Base-by-base conservation (phyloP, 805 yeast species). In the Cyberlindnera subsufficiens region DNA sequence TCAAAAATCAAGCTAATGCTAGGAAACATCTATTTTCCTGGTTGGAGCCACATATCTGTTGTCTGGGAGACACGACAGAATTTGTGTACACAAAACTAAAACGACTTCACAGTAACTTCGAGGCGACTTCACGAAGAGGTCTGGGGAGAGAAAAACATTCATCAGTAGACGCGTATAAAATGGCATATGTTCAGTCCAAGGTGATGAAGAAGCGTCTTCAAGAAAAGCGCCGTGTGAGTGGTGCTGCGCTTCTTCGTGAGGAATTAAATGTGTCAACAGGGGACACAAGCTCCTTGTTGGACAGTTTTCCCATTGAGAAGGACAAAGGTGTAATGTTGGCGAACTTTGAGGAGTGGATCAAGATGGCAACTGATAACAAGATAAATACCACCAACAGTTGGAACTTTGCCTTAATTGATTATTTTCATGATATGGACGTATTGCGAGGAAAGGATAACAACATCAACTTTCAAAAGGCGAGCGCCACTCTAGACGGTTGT, bases 401-500 rank as follows among this genome's bases (percentile, higher is more conserved):
- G 96, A 83, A 85, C 53, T 80, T 88, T 58, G 96, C 90, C 0
- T 71, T 90, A 55, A 90, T 90, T 55, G 97, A 90, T 61, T 90
- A 89, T 62, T 90, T 90, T 59, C 85, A 89, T 56, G 96, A 87
- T 55, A 69, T 88, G 63, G 75, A 85, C 22, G 74, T 87, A 25
- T 69, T 86, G 37, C 74, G 77, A 51, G 95, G 83, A 41, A 83
- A 88, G 5, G 88, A 83, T 43, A 74, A 79, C 33, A 72, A 79
- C 29, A 86, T 90, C 54, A 88, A 89, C 60, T 90, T 91, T 61
- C 96, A 87, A 60, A 78, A 82, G 52, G 98, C 97, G 0, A 80
- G 93, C 0, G 88, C 95, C 3, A 87, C 97, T 1, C 67, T 91
- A 18, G 97, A 90, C 56, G 97, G 97, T 0, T 90, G 97, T 68